Evolutionary conservation across 106 monocot species (phyloP).

Genomic region (Platanthera guangdongensis): DNA sequence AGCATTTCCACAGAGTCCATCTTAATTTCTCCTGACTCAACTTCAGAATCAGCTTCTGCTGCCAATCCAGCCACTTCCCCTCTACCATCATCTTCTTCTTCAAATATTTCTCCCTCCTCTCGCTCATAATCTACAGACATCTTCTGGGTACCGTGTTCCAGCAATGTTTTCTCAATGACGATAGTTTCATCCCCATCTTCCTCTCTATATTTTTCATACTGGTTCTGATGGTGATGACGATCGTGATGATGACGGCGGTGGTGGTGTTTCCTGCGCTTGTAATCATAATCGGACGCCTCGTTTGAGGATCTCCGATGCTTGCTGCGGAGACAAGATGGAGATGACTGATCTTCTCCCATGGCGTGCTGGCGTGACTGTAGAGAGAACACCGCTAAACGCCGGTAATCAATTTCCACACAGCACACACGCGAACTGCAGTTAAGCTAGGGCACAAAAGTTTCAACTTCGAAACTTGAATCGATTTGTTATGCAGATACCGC

Average conservation of each 20-base stretch:
- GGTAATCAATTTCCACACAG: no score
- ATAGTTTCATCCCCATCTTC: not conserved
- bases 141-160: not conserved
- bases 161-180: not conserved
- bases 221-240: slow-evolving; percentile 19
- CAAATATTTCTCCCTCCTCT: slow-evolving; percentile 84
- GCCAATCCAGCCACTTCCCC: slow-evolving; percentile 5
- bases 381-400: no score
- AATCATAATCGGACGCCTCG: slow-evolving; percentile 20
- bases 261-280: slow-evolving; percentile 49
- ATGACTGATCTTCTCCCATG: slow-evolving; percentile 39
- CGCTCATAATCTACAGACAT: slow-evolving; percentile 31
- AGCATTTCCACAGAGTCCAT: not conserved
- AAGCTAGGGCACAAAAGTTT: no score
- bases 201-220: slow-evolving; percentile 16
- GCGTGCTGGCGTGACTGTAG: not conserved
- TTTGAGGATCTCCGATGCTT: slow-evolving; percentile 42
- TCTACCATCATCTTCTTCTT: slow-evolving; percentile 29
- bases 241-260: slow-evolving; percentile 39
- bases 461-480: no score
- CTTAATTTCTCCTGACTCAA: slow-evolving; percentile 7
- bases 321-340: slow-evolving; percentile 13
- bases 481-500: no score
- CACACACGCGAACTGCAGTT: no score
- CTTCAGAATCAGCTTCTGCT: not conserved